Conservation (phyloP, 2,329 filamentous ascomycete species). For the Tolypocladium nubicola region DNA sequence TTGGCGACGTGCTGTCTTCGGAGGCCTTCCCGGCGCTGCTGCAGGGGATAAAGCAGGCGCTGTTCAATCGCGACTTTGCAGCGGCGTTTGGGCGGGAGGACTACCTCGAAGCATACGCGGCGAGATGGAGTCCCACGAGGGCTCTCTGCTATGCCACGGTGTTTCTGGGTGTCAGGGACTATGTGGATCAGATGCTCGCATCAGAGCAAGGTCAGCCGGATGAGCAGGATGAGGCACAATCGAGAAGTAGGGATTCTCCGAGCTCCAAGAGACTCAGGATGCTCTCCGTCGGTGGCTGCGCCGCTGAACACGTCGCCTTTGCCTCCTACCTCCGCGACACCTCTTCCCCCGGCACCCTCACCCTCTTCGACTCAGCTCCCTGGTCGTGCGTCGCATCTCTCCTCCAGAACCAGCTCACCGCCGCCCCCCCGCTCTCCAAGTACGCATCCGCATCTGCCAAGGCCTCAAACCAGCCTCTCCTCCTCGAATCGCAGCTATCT, state of each 20-base stretch:
- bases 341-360: conserved; percentile 29
- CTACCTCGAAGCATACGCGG: conserved; percentile 71
- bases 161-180: conserved; percentile 26
- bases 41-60: conserved; percentile 74
- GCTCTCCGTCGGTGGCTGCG: conserved; percentile 44
- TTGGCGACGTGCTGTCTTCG: conserved; percentile 38
- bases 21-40: conserved; percentile 44
- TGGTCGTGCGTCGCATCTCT: conserved; percentile 56
- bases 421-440: conserved; percentile 36
- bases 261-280: conserved; percentile 21
- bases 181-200: conserved; percentile 18
- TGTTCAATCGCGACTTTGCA: conserved; percentile 78
- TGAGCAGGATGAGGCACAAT: background rate
- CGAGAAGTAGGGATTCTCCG: background rate
- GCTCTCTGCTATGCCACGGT: conserved; percentile 67
- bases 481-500: conserved; percentile 26
- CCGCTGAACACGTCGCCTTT: conserved; percentile 50
- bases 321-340: conserved; percentile 29
- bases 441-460: conserved; percentile 39
- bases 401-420: conserved; percentile 46
- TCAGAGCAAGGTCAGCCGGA: background rate
- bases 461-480: conserved; percentile 33
- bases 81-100: conserved; percentile 64
- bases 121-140: conserved; percentile 81
- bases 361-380: conserved; percentile 71